Base-by-base conservation (phyloP, 1,284 basidiomycete species). In the Trichosporon inkin region DNA sequence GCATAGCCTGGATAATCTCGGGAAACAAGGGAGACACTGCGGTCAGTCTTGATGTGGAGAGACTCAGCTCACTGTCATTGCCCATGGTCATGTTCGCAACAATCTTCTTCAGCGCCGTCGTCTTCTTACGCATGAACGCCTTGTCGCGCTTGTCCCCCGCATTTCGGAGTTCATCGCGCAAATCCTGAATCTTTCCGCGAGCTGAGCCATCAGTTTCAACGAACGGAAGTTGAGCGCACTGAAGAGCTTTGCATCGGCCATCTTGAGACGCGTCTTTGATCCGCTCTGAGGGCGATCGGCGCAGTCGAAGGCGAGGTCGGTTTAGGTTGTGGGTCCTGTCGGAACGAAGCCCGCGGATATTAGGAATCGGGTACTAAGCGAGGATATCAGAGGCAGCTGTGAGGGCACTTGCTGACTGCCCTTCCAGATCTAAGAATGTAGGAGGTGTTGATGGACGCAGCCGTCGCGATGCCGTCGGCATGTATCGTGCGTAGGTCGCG, bases 1-100 rank as follows among this genome's bases (percentile, higher is more conserved):
- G 68, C 91, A 97, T 96, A 79, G 97, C 97, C 83, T 97, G 96
- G 70, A 99, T 86, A 36, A 99, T 93, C 75, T 97, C 92, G 16
- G 92, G 91, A 74, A 99, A 98, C 64, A 99, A 85, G 38, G 92
- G 85, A 17, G 92, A 96, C 95, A 99, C 90, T 98, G 53, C 3
- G 13, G 16, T 69, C 73, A 62, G 57, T 17, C n/a, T 8, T 6
- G n/a, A 20, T 13, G 6, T n/a, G 17, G 2, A 20, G 7, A n/a
- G 17, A 6, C 5, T 8, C 19, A 88, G 76, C 89, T 87, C 78
- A 96, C 91, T 95, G 80, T 97, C 92, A 84, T 95, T 96, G 59
- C 92, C 91, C 71, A 96, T 90, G 1, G 92, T 95, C 92, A 95
- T 95, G 67, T 91, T 92, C 49, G 92, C 92, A 70, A 95, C 91